Base-by-base conservation (phyloP, 164 flowering plant genomes). In the Kalanchoe fedtschenkoi region DNA sequence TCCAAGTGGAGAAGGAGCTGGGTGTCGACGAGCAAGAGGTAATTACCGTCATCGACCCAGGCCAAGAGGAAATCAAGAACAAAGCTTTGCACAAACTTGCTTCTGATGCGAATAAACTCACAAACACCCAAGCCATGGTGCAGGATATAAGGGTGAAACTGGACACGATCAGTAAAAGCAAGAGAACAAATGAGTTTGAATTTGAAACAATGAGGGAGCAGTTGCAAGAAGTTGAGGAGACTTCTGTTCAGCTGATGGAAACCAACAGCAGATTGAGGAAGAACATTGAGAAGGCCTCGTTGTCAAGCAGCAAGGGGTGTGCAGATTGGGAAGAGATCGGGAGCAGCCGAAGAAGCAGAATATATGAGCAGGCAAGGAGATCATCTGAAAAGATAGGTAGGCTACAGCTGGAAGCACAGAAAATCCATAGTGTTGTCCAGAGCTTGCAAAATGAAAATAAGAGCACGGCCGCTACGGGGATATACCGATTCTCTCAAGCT, bases 361-460 rank as follows among this genome's bases (percentile, higher is more conserved):
- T 85, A 4, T 62, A 67, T 5, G 95, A 83, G 58, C 78, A 81
- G 68, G 95, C 88, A 44, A 69, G 64, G 29, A 80, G 71, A 76
- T 82, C 78, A 68, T 80, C 86, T 21, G 99, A 93, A 58, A 85
- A 86, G 83, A 85, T 93, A 14, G 91, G 85, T 16, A 61, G 81
- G 58, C 62, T 93, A 79, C 91, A 90, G 69, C 57, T 85, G 54
- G 96, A 88, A 71, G 69, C 88, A 72, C 92, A 88, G 70, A 86
- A 75, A 60, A 83, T 93, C 39, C 82, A 86, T 67, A 84, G 76
- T 61, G 65, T 76, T 30, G 28, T 90, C 67, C 68, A 85, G 54
- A 84, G 81, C 60, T 73, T 85, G 43, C 89, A 81, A 44, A 88
- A 78, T 33, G 87, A 87, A 44, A 74, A 74, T 67, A 77, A 77